These are phyloP conservation scores for Fraxinus quadrangulata DNA, from an alignment of 257 asterid genomes.

Conservation along the genomic window DNA sequence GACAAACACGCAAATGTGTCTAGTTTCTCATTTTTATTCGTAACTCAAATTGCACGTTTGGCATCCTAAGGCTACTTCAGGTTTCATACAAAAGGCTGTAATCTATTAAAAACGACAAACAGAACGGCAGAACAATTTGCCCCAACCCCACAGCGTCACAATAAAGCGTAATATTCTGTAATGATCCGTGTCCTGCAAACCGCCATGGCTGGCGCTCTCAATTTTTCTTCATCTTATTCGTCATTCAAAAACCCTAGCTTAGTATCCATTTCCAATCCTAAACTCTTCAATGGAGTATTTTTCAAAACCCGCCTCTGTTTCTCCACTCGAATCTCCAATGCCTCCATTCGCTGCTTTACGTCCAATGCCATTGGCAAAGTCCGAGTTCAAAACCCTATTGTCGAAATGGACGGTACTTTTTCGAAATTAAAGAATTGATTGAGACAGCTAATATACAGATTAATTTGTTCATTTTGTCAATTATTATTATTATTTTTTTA, in stretches of 20 bases:
- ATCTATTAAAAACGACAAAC: not conserved
- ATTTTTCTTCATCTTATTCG: constrained; percentile 29
- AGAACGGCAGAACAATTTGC: not conserved
- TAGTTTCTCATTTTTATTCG: no score
- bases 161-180: constrained; percentile 7
- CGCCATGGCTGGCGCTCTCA: constrained; percentile 55
- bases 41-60: not conserved
- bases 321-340: constrained; percentile 38
- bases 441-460: not conserved
- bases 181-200: constrained; percentile 41
- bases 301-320: constrained; percentile 28
- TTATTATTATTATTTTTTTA: not conserved
- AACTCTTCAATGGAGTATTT: constrained; percentile 25
- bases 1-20: no score
- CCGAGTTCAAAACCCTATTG: constrained; percentile 79
- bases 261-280: constrained; percentile 21
- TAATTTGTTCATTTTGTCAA: not conserved
- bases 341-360: constrained; percentile 64
- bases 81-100: not conserved
- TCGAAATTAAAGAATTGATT: not conserved
- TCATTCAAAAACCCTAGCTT: constrained; percentile 34
- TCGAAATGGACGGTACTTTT: constrained; percentile 86
- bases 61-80: not conserved
- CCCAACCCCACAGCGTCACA: constrained; percentile 4
- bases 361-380: constrained; percentile 52